These are phyloP conservation scores for Wickerhamiella bombiphila DNA, from an alignment of 805 yeast species.

Conservation along the genomic window DNA sequence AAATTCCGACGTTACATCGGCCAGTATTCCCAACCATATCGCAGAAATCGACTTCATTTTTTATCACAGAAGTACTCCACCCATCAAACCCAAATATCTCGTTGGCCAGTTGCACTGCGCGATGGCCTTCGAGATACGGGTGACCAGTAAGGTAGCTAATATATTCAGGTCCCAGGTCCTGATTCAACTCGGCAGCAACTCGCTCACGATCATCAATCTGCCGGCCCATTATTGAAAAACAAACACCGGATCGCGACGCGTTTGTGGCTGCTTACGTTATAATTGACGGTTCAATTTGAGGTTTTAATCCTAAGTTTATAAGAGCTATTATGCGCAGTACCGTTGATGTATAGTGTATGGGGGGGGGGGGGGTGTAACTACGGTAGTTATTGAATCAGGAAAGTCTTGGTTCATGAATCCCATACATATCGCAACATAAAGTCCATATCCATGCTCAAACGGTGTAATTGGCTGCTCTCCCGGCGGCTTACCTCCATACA, in stretches of 20 bases:
- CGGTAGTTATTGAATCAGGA: too few relatives aligned
- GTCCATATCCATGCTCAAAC: conserved; percentile 60
- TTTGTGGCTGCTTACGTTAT: too few relatives aligned
- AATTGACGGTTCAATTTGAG: too few relatives aligned
- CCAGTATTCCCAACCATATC: conserved; percentile 19
- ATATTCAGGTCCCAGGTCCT: conserved; percentile 25
- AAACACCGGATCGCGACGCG: too few relatives aligned
- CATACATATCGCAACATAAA: conserved; percentile 41
- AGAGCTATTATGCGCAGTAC: too few relatives aligned
- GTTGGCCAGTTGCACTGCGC: conserved; percentile 54
- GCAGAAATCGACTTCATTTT: conserved; percentile 39
- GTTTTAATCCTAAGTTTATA: too few relatives aligned
- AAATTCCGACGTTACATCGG: conserved; percentile 18
- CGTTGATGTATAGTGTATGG: too few relatives aligned
- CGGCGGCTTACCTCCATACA: conserved; percentile 40
- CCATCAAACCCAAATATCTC: conserved; percentile 69
- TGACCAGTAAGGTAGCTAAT: conserved; percentile 31
- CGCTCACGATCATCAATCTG: conserved; percentile 4
- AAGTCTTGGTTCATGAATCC: too few relatives aligned
- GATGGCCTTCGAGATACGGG: conserved; percentile 62
- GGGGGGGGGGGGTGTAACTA: too few relatives aligned
- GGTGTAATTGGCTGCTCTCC: conserved; percentile 49
- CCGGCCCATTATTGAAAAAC: too few relatives aligned
- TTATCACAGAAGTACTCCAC: conserved; percentile 52
- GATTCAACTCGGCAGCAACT: conserved; percentile 14